Evolutionary conservation across 225 moss, liverwort and hornwort species (phyloP).

Genomic region (Polytrichum commune): DNA sequence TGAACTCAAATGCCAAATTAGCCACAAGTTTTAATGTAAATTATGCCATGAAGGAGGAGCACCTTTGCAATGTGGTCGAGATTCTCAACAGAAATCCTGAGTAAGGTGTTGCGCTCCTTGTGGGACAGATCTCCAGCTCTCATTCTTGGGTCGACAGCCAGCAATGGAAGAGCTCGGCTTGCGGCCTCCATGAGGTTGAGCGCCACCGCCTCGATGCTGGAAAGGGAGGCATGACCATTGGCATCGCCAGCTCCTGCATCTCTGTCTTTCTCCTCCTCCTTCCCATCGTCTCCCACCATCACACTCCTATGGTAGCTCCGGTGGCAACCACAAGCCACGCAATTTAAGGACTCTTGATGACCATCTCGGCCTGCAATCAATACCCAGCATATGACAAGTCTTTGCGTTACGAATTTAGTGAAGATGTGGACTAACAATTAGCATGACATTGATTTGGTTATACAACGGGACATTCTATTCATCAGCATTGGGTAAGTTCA

Average conservation of each 20-base stretch:
- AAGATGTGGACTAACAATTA: no score
- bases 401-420: no score
- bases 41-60: no score
- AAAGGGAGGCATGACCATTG: conserved; percentile 30
- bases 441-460: neutral
- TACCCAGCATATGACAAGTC: neutral
- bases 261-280: conserved; percentile 7
- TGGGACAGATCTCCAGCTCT: conserved; percentile 22
- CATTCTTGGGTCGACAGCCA: conserved; percentile 15
- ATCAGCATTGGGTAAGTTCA: neutral
- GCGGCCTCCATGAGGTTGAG: conserved; percentile 55
- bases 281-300: conserved; percentile 27
- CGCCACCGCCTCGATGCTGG: conserved; percentile 37
- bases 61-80: conserved; percentile 50
- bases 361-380: conserved; percentile 34
- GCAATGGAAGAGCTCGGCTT: conserved; percentile 35
- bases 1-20: no score
- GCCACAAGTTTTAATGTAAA: no score
- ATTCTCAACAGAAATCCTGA: conserved; percentile 51
- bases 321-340: conserved; percentile 53
- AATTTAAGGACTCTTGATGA: conserved; percentile 29
- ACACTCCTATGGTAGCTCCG: conserved; percentile 46
- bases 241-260: no score
- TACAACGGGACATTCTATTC: neutral
- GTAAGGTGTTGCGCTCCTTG: conserved; percentile 33